Evolutionary conservation across 2,329 filamentous ascomycete species (phyloP).

Genomic region (Exophiala viscosa): DNA sequence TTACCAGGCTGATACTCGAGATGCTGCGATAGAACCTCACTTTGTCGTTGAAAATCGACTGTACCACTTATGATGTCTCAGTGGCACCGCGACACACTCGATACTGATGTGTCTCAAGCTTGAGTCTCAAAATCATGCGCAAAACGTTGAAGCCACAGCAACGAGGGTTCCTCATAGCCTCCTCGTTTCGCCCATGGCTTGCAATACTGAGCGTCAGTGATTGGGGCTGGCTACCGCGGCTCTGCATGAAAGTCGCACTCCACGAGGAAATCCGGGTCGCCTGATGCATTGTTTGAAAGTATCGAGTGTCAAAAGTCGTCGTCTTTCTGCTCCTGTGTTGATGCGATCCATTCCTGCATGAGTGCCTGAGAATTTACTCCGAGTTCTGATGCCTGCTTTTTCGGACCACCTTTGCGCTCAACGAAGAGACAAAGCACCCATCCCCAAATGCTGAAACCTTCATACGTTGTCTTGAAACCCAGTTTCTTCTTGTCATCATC

Average conservation of each 20-base stretch:
- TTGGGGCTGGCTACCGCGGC: background rate
- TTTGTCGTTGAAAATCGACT: no score
- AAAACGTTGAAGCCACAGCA: no score
- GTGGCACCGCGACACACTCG: no score
- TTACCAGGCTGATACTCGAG: no score
- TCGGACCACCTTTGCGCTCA: conserved; percentile 60
- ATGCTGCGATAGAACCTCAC: no score
- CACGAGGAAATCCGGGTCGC: background rate
- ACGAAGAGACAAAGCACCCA: conserved; percentile 88
- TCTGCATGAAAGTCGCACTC: background rate
- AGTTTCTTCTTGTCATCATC: conserved; percentile 81
- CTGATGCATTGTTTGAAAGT: background rate
- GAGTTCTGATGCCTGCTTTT: conserved; percentile 33
- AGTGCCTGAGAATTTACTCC: conserved; percentile 58
- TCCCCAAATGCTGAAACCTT: conserved; percentile 94
- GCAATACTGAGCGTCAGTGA: no score
- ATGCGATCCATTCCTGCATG: conserved; percentile 82
- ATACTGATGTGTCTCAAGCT: no score
- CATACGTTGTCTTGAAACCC: conserved; percentile 79
- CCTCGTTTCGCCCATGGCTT: no score
- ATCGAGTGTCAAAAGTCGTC: conserved; percentile 22
- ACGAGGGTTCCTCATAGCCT: no score
- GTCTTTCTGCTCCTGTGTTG: conserved; percentile 58
- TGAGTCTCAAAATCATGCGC: no score
- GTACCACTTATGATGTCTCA: no score